These are phyloP conservation scores for Penicillium sp. DNA, from an alignment of 2,329 filamentous ascomycete genomes.

Conservation along the genomic window DNA sequence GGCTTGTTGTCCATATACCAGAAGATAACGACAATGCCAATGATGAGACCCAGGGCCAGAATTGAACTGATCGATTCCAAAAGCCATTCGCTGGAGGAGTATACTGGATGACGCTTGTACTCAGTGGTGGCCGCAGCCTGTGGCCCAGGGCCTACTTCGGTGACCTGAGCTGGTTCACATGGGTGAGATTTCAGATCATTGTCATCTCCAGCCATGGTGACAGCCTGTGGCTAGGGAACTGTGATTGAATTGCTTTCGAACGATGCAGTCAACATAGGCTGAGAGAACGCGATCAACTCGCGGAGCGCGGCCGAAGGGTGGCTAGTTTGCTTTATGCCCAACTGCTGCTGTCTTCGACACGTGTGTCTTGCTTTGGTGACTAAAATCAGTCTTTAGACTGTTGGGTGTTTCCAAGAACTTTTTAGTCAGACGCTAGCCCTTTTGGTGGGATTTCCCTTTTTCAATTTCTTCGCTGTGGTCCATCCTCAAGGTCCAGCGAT, in stretches of 20 bases:
- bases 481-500: too few relatives aligned
- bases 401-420: too few relatives aligned
- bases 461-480: too few relatives aligned
- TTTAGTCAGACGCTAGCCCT: too few relatives aligned
- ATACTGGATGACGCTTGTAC: constrained; percentile 19
- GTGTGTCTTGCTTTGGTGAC: too few relatives aligned
- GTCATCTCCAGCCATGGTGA: constrained; percentile 1
- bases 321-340: not conserved
- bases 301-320: not conserved
- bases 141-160: not conserved
- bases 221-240: not conserved
- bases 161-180: not conserved
- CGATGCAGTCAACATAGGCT: not conserved
- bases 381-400: too few relatives aligned
- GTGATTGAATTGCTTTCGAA: not conserved
- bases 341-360: too few relatives aligned
- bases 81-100: constrained; percentile 18
- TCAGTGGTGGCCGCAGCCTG: not conserved
- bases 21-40: constrained; percentile 16
- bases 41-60: constrained; percentile 12
- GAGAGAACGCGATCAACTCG: not conserved
- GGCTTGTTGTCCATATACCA: constrained; percentile 18
- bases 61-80: constrained; percentile 14
- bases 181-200: not conserved
- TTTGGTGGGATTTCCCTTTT: too few relatives aligned